Conservation (phyloP, 306 rosid species). For the Senna tora region DNA sequence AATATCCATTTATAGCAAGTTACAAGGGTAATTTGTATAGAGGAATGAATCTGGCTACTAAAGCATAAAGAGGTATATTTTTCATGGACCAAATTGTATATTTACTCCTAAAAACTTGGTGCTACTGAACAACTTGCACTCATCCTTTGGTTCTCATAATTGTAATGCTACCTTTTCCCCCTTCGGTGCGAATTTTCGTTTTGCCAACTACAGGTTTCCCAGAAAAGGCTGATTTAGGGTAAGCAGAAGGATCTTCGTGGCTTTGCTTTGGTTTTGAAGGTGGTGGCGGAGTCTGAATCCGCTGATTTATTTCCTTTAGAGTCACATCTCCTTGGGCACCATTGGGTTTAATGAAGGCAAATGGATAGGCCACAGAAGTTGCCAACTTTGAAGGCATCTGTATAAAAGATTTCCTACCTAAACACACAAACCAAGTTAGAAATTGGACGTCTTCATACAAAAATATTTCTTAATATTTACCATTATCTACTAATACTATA, state of each 20-base stretch:
- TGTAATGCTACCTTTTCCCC: slow-evolving; percentile 99
- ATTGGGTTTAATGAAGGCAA: slow-evolving; percentile 92
- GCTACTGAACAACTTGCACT: slow-evolving; percentile 30
- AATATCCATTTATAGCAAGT: too few relatives aligned
- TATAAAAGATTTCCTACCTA: slow-evolving; percentile 83
- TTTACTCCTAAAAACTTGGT: not conserved
- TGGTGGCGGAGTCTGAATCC: slow-evolving; percentile 81
- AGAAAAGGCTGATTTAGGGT: slow-evolving; percentile 93
- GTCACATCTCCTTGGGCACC: slow-evolving; percentile 95
- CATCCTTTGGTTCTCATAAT: slow-evolving; percentile 95
- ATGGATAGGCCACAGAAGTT: slow-evolving; percentile 92
- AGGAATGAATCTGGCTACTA: too few relatives aligned
- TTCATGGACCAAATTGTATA: too few relatives aligned
- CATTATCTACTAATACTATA: not conserved
- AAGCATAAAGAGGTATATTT: too few relatives aligned
- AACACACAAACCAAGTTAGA: slow-evolving; percentile 40
- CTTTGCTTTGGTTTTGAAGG: slow-evolving; percentile 58
- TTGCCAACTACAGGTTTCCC: slow-evolving; percentile 98
- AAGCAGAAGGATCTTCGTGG: slow-evolving; percentile 62
- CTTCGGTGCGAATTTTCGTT: slow-evolving; percentile 90
- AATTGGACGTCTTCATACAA: slow-evolving; percentile 23
- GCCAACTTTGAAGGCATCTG: slow-evolving; percentile 73
- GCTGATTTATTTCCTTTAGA: slow-evolving; percentile 94
- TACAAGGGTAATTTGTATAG: too few relatives aligned
- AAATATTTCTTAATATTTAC: not conserved